Conservation (phyloP, 805 yeast genomes). For the Hagleromyces aurorensis region DNA sequence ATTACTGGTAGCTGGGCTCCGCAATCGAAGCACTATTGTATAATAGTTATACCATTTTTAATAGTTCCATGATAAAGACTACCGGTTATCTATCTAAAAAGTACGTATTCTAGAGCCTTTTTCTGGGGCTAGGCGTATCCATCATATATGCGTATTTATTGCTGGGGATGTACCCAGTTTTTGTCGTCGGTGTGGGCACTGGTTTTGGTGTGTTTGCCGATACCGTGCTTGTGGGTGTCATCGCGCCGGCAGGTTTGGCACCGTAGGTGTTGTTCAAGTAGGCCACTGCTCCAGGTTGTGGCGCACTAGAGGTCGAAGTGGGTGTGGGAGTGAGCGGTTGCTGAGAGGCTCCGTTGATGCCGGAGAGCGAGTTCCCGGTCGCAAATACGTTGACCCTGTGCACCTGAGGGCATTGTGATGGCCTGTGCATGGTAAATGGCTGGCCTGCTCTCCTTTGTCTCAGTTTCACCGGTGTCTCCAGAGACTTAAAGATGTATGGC, state of each 20-base stretch:
- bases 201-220: too few species aligned
- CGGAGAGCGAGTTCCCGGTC: too few species aligned
- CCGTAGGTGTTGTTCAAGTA: too few species aligned
- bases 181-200: slow-evolving; percentile 5
- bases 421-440: slow-evolving; percentile 9
- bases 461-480: slow-evolving; percentile 22
- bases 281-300: slow-evolving; percentile 7
- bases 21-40: neutral
- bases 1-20: slow-evolving; percentile 57
- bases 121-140: slow-evolving; percentile 28
- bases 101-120: slow-evolving; percentile 4
- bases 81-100: slow-evolving; percentile 6
- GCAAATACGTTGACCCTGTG: slow-evolving; percentile 24
- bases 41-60: neutral
- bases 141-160: slow-evolving; percentile 30
- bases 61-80: neutral
- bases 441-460: slow-evolving; percentile 7
- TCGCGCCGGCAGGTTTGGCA: too few species aligned
- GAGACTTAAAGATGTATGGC: slow-evolving; percentile 25
- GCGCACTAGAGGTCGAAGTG: slow-evolving; percentile 5
- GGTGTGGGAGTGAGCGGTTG: too few species aligned
- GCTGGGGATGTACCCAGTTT: slow-evolving; percentile 30
- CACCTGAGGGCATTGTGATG: slow-evolving; percentile 14
- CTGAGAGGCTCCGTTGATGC: too few species aligned
- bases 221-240: too few species aligned